Percentiles rank a stretch among this genome's conserved stretches.
Evolutionary conservation across 768 basidiomycete genomes (phyloP).

Genomic region (Dentipellis sp.): DNA sequence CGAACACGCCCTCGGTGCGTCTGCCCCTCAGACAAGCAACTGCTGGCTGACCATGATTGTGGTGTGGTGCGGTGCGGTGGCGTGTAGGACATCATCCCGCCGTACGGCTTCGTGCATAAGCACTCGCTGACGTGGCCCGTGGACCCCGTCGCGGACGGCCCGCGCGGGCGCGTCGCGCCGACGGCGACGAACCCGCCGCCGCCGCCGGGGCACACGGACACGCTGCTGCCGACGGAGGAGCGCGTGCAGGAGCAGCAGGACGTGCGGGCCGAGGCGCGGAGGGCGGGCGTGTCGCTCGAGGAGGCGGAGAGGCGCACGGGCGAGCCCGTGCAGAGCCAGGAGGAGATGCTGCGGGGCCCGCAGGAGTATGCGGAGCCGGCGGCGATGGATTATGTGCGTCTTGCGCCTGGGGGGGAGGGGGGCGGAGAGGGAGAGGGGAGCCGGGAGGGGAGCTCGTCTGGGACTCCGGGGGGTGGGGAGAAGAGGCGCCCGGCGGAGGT

Average conservation of each 20-base stretch:
- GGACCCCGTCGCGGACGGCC: slow-evolving; percentile 25
- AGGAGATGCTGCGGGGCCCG: not conserved
- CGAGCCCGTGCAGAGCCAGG: not conserved
- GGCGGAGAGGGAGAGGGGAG: not conserved
- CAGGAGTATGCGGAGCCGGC: not conserved
- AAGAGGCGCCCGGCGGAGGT: not conserved
- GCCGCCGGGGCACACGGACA: slow-evolving; percentile 40
- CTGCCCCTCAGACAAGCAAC: not conserved
- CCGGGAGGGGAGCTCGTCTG: not conserved
- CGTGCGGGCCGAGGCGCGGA: slow-evolving; percentile 13
- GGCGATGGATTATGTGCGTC: too few relatives aligned
- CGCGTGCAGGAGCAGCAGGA: slow-evolving; percentile 17
- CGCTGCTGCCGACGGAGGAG: slow-evolving; percentile 26
- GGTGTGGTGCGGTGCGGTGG: not conserved
- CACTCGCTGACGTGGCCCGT: slow-evolving; percentile 53
- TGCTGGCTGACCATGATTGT: not conserved
- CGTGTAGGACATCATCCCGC: slow-evolving; percentile 56
- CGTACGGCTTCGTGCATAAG: slow-evolving; percentile 51
- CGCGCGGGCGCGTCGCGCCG: slow-evolving; percentile 23
- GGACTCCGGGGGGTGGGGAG: not conserved
- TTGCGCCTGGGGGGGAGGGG: not conserved
- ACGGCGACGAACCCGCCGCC: slow-evolving; percentile 35
- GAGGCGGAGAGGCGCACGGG: not conserved
- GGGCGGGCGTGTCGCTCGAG: slow-evolving; percentile 3
- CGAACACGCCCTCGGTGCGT: slow-evolving; percentile 53